These are phyloP conservation scores for Leccinum fibrillosum DNA, from an alignment of 768 basidiomycete genomes.

Conservation along the genomic window DNA sequence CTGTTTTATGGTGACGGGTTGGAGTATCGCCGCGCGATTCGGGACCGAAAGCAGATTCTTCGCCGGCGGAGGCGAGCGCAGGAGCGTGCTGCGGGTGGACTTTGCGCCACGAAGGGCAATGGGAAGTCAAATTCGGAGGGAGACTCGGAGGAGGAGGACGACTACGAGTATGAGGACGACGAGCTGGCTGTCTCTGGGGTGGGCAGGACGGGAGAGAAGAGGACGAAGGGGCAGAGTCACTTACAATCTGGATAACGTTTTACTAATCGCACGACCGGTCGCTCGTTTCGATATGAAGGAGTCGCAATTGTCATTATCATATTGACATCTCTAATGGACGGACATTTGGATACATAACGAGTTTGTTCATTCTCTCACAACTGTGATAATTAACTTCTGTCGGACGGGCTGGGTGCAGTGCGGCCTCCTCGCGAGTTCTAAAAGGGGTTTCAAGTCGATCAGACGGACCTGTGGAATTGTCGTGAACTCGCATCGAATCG, in stretches of 20 bases:
- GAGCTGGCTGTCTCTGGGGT: conserved; percentile 6
- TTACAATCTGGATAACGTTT: conserved; percentile 23
- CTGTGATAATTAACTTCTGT: conserved; percentile 23
- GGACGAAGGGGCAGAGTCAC: conserved; percentile 15
- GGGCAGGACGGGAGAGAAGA: conserved; percentile 16
- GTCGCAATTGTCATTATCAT: conserved; percentile 23
- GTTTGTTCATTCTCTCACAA: conserved; percentile 7
- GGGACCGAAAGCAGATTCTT: conserved; percentile 77
- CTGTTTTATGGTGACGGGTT: conserved; percentile 85
- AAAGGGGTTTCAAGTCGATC: conserved; percentile 12
- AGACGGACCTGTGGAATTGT: conserved; percentile 1
- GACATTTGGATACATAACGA: conserved; percentile 31
- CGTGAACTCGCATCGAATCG: background rate
- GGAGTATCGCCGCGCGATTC: conserved; percentile 60
- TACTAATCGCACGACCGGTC: conserved; percentile 6
- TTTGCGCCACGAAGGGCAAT: conserved; percentile 21
- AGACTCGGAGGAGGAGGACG: conserved; percentile 13
- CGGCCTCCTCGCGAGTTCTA: conserved; percentile 28
- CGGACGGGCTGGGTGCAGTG: conserved; percentile 27
- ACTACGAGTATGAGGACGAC: conserved; percentile 11
- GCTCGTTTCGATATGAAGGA: conserved; percentile 19
- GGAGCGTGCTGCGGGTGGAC: conserved; percentile 53
- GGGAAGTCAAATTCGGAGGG: conserved; percentile 21
- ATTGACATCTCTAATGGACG: conserved; percentile 32
- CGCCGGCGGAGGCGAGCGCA: conserved; percentile 65